These are phyloP conservation scores for Halophytophthora batemanensis DNA, from an alignment of 352 stramenopile species.

Conservation along the genomic window DNA sequence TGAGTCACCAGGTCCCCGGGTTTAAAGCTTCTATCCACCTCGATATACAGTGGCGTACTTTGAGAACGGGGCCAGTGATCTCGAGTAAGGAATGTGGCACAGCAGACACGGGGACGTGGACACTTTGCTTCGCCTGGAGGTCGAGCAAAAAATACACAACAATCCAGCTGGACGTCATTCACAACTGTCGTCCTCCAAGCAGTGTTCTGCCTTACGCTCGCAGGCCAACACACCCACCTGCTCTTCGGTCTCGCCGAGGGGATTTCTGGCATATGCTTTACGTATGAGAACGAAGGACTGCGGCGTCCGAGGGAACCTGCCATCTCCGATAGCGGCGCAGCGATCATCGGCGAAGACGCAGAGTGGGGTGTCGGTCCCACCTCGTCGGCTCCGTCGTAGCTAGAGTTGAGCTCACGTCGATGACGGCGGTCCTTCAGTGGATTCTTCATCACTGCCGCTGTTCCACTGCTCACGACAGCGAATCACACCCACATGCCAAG, in stretches of 20 bases:
- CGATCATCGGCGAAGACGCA: conserved; percentile 34
- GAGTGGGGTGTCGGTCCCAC: conserved; percentile 2
- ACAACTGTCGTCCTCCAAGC: conserved; percentile 5
- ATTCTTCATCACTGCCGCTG: conserved; percentile 78
- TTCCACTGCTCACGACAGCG: conserved; percentile 48
- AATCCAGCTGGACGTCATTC: background rate
- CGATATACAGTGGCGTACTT: conserved; percentile 55
- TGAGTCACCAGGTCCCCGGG: too few relatives aligned
- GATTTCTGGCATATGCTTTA: conserved; percentile 15
- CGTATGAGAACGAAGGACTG: conserved; percentile 45
- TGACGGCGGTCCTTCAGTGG: conserved; percentile 34
- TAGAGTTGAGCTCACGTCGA: conserved; percentile 30
- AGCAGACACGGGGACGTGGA: conserved; percentile 88
- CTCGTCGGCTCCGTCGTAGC: conserved; percentile 38
- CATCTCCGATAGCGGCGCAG: conserved; percentile 28
- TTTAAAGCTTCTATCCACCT: too few relatives aligned
- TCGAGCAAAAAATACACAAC: background rate
- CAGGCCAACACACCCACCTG: conserved; percentile 21
- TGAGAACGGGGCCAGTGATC: conserved; percentile 93
- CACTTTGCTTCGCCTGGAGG: conserved; percentile 38
- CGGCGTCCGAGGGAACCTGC: conserved; percentile 34
- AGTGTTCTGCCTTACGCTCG: background rate
- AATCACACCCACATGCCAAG: background rate
- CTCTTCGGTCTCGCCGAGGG: conserved; percentile 19
- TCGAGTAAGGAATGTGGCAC: conserved; percentile 97